Percentiles rank a stretch among this genome's conserved stretches.
phyloP scores from a whole-genome alignment of 2,329 filamentous ascomycete species.

The Hirsutella rhossiliensis region DNA sequence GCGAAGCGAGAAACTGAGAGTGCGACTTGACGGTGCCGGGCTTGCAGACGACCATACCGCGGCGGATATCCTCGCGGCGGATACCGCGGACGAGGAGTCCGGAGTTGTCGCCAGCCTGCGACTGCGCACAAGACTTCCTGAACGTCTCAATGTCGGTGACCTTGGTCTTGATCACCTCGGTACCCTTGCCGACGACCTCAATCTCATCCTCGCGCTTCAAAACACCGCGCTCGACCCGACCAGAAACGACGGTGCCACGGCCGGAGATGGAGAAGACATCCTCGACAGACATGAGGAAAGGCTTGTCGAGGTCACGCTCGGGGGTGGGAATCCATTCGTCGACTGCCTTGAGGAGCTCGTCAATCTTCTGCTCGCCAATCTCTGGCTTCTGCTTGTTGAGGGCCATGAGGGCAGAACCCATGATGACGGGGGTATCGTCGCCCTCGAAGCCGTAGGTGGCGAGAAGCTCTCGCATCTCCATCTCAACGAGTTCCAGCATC shows the following conservation, averaged over 20 bases:
- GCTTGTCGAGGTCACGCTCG: conserved; percentile 88
- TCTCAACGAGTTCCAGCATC: conserved; percentile 99
- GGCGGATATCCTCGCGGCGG: conserved; percentile 85
- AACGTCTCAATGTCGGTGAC: conserved; percentile 99
- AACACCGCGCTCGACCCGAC: conserved; percentile 89
- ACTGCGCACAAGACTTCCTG: conserved; percentile 98
- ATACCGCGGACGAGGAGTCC: conserved; percentile 92
- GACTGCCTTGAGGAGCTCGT: conserved; percentile 80
- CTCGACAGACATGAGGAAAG: conserved; percentile 98
- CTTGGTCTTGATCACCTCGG: conserved; percentile 86
- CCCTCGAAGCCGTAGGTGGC: conserved; percentile 91
- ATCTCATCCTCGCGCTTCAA: conserved; percentile 92
- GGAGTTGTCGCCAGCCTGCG: conserved; percentile 93
- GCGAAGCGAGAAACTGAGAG: conserved; percentile 84
- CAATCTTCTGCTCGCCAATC: conserved; percentile 78
- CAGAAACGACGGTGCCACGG: conserved; percentile 92
- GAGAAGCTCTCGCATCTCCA: conserved; percentile 99
- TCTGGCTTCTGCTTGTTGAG: conserved; percentile 78
- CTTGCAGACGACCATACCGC: conserved; percentile 86
- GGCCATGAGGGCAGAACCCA: conserved; percentile 93
- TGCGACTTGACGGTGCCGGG: conserved; percentile 79
- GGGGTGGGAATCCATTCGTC: conserved; percentile 96
- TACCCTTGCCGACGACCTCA: conserved; percentile 83
- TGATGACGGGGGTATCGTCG: conserved; percentile 92
- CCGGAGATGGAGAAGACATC: conserved; percentile 83